phyloP scores from a whole-genome alignment of 1,139 yeast species.

The Saccharomyces hybrid region DNA sequence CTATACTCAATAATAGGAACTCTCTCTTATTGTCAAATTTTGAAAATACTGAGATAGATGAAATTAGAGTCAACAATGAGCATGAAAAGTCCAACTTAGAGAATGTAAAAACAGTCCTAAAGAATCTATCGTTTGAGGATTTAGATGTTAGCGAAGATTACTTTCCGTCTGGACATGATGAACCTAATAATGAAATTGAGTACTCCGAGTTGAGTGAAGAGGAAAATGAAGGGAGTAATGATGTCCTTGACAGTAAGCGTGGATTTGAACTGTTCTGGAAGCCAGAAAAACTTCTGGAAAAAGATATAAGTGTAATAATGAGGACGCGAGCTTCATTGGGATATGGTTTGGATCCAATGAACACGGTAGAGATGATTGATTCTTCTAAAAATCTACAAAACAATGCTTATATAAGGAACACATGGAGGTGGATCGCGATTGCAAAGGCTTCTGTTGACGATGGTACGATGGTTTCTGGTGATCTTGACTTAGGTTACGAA shows the following conservation, averaged over 20 bases:
- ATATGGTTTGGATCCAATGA: constrained; percentile 63
- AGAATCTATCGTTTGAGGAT: constrained; percentile 29
- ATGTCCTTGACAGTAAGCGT: constrained; percentile 17
- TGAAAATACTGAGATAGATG: constrained; percentile 32
- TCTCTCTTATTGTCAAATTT: constrained; percentile 64
- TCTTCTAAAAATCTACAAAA: constrained; percentile 45
- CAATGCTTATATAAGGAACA: constrained; percentile 55
- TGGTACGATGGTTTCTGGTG: constrained; percentile 60
- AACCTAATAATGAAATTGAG: constrained; percentile 12
- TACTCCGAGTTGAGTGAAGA: neutral
- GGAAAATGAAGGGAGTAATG: constrained; percentile 17
- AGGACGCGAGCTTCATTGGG: constrained; percentile 64
- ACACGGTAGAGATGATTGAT: constrained; percentile 57
- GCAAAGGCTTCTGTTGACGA: constrained; percentile 62
- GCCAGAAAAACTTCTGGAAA: constrained; percentile 38
- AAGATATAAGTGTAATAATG: constrained; percentile 62
- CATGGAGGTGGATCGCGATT: constrained; percentile 86
- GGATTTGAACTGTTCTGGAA: constrained; percentile 25
- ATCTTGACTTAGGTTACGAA: constrained; percentile 72
- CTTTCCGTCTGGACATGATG: constrained; percentile 17
- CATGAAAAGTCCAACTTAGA: constrained; percentile 32
- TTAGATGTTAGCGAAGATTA: constrained; percentile 27
- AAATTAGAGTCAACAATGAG: constrained; percentile 31
- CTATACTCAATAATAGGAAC: constrained; percentile 63
- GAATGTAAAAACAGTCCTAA: constrained; percentile 15